phyloP scores from a whole-genome alignment of 768 basidiomycete species.

The Suillus decipiens region DNA sequence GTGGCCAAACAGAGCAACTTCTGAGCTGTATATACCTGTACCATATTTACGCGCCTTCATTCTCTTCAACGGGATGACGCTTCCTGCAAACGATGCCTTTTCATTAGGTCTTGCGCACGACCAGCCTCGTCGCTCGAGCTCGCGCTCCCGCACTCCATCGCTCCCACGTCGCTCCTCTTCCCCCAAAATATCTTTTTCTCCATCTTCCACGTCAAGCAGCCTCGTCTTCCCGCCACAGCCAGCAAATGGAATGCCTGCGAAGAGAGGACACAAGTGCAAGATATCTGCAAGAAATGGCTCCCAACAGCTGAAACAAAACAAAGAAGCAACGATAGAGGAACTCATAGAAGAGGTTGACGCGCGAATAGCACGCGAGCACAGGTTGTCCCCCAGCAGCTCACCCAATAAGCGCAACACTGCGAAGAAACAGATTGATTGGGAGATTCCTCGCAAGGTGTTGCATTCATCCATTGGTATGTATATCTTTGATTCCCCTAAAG shows the following conservation, averaged over 20 bases:
- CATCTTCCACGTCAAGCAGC: slow-evolving; percentile 5
- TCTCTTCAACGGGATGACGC: slow-evolving; percentile 22
- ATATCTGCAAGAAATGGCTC: slow-evolving; percentile 28
- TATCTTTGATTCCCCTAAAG: slow-evolving; percentile 8
- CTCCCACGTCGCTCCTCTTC: slow-evolving; percentile 47
- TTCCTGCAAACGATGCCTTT: slow-evolving; percentile 39
- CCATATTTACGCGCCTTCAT: neutral
- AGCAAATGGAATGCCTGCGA: slow-evolving; percentile 42
- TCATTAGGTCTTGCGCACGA: slow-evolving; percentile 38
- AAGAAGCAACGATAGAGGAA: slow-evolving; percentile 24
- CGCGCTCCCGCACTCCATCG: slow-evolving; percentile 25
- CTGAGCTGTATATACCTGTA: neutral
- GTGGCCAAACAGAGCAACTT: neutral
- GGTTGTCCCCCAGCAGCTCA: slow-evolving; percentile 17
- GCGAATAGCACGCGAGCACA: slow-evolving; percentile 24
- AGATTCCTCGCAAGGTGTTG: slow-evolving; percentile 84
- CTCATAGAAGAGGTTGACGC: slow-evolving; percentile 25
- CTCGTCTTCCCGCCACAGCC: slow-evolving; percentile 18
- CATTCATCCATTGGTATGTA: slow-evolving; percentile 83
- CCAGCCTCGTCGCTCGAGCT: slow-evolving; percentile 31
- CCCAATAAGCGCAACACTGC: slow-evolving; percentile 20
- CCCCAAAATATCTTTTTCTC: slow-evolving; percentile 45
- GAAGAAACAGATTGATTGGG: slow-evolving; percentile 67
- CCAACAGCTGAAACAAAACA: slow-evolving; percentile 15
- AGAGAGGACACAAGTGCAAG: slow-evolving; percentile 29